phyloP scores from a whole-genome alignment of 441 rosid genomes.

The Euphorbia celastroides region DNA sequence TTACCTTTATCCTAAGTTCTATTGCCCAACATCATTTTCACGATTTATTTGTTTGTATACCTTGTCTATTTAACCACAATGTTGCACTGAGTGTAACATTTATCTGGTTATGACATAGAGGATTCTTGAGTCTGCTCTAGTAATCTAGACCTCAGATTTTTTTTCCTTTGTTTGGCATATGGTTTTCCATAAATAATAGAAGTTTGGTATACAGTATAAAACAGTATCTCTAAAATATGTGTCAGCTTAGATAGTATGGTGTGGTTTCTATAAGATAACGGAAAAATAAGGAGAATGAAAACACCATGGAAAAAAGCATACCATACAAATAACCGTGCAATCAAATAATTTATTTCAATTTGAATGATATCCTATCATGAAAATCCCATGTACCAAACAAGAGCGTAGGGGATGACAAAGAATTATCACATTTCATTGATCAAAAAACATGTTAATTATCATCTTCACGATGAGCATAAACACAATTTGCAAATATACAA shows the following conservation, averaged over 20 bases:
- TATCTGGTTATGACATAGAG: background rate
- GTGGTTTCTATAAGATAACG: too few relatives aligned
- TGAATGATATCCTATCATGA: too few relatives aligned
- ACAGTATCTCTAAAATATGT: too few relatives aligned
- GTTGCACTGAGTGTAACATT: background rate
- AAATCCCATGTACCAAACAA: too few relatives aligned
- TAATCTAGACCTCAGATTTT: background rate
- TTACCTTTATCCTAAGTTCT: background rate
- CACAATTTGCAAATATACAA: background rate
- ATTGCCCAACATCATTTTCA: background rate
- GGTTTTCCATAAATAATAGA: too few relatives aligned
- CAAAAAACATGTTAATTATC: background rate
- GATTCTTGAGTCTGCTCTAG: background rate
- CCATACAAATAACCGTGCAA: too few relatives aligned
- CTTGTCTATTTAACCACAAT: background rate
- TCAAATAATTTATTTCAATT: too few relatives aligned
- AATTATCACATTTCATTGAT: background rate
- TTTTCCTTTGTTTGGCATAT: too few relatives aligned
- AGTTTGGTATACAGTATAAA: too few relatives aligned
- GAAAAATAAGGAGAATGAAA: too few relatives aligned
- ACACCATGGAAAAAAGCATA: too few relatives aligned
- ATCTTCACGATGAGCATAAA: background rate
- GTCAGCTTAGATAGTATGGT: too few relatives aligned
- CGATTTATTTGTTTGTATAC: background rate
- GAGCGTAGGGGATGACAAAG: background rate